Evolutionary conservation across 169 alveolate genomes (phyloP).

Genomic region (Babesia divergens): DNA sequence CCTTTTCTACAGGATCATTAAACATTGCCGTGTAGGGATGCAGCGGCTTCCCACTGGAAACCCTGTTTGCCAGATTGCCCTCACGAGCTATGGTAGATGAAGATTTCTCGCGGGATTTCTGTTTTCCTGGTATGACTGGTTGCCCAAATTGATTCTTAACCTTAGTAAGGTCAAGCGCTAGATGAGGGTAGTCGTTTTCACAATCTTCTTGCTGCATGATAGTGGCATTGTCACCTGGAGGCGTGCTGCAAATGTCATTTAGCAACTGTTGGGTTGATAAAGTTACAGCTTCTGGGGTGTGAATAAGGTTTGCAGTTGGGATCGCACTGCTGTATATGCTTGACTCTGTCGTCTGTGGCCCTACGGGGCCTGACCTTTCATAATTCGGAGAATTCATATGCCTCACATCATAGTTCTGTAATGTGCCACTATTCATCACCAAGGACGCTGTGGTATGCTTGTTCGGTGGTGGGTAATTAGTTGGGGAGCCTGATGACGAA

Average conservation of each 20-base stretch:
- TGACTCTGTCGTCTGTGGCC: no score
- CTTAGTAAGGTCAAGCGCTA: conserved; percentile 21
- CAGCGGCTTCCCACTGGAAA: conserved; percentile 55
- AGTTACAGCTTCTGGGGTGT: no score
- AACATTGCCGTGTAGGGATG: conserved; percentile 49
- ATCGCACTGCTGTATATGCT: no score
- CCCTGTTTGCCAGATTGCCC: neutral
- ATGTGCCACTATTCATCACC: no score
- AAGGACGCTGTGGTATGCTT: no score
- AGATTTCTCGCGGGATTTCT: neutral
- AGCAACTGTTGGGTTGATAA: no score
- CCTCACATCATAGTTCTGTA: no score
- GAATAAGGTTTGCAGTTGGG: no score
- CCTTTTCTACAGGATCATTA: conserved; percentile 62
- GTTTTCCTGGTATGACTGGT: neutral
- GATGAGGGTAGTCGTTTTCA: conserved; percentile 25
- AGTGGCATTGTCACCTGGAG: neutral
- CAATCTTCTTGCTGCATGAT: neutral
- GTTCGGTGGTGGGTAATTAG: no score
- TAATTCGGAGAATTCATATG: no score
- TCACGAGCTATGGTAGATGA: neutral
- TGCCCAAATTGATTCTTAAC: neutral
- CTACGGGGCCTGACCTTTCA: no score
- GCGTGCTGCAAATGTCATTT: neutral
- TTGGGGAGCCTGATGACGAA: no score